These are phyloP conservation scores for Ilyonectria robusta DNA, from an alignment of 2,329 filamentous ascomycete genomes.

Conservation along the genomic window DNA sequence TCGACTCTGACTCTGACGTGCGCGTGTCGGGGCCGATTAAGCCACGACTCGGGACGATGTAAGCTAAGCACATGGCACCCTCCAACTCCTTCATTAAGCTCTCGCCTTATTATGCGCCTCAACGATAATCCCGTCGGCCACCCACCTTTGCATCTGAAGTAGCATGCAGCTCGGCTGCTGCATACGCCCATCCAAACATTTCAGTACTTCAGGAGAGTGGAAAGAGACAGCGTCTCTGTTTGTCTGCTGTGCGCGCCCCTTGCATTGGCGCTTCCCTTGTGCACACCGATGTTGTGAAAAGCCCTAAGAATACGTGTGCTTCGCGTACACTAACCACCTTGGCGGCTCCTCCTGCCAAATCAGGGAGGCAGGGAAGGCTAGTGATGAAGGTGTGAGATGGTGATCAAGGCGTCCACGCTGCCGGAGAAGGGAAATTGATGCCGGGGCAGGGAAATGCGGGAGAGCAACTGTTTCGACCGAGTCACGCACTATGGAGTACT, in stretches of 20 bases:
- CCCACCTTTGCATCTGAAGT: conserved; percentile 7
- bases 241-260: conserved; percentile 13
- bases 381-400: conserved; percentile 22
- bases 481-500: conserved; percentile 16
- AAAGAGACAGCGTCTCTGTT: conserved; percentile 16
- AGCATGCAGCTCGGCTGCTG: conserved; percentile 17
- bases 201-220: conserved; percentile 4
- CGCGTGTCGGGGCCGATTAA: conserved; percentile 12
- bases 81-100: conserved; percentile 19
- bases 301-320: conserved; percentile 30
- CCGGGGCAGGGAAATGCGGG: conserved; percentile 20
- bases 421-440: conserved; percentile 27
- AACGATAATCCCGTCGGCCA: conserved; percentile 20
- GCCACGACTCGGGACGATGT: conserved; percentile 10
- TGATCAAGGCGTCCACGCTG: conserved; percentile 20
- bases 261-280: conserved; percentile 21
- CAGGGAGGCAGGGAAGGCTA: conserved; percentile 17
- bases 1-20: conserved; percentile 15
- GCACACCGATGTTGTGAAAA: conserved; percentile 10
- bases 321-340: conserved; percentile 26
- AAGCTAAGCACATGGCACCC: conserved; percentile 1
- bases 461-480: conserved; percentile 13
- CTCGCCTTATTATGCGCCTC: conserved; percentile 10
- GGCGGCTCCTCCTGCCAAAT: conserved; percentile 27
- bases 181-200: not conserved